These are phyloP conservation scores for Mucor racemosus DNA, from an alignment of 371 early-diverging fungal species.

Conservation along the genomic window DNA sequence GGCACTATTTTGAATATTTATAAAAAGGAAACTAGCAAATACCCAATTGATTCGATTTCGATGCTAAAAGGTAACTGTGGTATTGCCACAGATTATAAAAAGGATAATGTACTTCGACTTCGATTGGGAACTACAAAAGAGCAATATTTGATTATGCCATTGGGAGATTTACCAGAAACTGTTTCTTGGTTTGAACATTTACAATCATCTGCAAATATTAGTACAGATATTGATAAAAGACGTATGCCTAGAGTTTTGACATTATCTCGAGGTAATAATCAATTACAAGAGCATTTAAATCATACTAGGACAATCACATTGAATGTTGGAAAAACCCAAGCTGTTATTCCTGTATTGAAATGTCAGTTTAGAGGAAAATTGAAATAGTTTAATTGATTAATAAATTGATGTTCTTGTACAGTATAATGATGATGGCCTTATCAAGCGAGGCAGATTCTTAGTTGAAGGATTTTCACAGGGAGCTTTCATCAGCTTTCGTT, in stretches of 20 bases:
- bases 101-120: conserved; percentile 24
- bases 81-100: conserved; percentile 19
- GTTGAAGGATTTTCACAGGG: no score
- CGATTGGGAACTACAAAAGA: conserved; percentile 11
- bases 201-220: conserved; percentile 27
- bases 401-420: no score
- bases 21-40: not conserved
- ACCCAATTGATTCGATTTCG: conserved; percentile 8
- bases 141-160: conserved; percentile 21
- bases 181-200: conserved; percentile 36
- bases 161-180: conserved; percentile 5
- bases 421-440: no score
- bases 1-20: conserved; percentile 17
- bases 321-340: conserved; percentile 15
- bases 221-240: conserved; percentile 28
- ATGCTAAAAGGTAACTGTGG: conserved; percentile 27
- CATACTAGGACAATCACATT: conserved; percentile 9
- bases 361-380: not conserved
- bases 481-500: no score
- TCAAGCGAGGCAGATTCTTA: no score
- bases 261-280: conserved; percentile 7
- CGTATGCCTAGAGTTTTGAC: conserved; percentile 28
- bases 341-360: conserved; percentile 14
- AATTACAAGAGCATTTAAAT: not conserved
- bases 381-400: not conserved